These are phyloP conservation scores for Boechera divaricarpa DNA, from an alignment of 345 rosid genomes.

Conservation along the genomic window DNA sequence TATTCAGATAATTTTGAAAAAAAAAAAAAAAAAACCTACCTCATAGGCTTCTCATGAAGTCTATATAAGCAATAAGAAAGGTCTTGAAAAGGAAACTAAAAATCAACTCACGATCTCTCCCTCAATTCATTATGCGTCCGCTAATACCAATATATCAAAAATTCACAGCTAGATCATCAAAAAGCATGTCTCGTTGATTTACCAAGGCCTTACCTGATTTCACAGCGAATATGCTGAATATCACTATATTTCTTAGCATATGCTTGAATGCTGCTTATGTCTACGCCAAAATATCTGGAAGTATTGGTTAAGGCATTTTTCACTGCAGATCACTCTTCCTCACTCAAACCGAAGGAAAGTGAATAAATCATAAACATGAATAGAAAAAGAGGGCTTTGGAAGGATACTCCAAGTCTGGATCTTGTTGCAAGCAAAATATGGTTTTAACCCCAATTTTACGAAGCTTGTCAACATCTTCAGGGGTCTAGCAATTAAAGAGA, in stretches of 20 bases:
- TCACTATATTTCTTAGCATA: conserved; percentile 61
- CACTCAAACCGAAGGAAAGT: background rate
- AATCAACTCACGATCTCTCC: conserved; percentile 2
- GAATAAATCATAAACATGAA: background rate
- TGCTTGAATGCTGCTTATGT: conserved; percentile 74
- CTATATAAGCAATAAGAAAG: conserved; percentile 4
- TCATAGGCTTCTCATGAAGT: background rate
- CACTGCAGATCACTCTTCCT: conserved; percentile 10
- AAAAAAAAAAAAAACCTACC: background rate
- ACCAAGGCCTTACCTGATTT: conserved; percentile 67
- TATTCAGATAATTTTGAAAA: background rate
- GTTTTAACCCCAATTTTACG: conserved; percentile 86
- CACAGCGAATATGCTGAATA: conserved; percentile 84
- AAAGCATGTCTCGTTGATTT: background rate
- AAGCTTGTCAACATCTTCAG: conserved; percentile 87
- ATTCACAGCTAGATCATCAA: conserved; percentile 1
- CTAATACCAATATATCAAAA: background rate
- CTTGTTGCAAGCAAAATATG: conserved; percentile 90
- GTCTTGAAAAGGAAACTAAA: background rate
- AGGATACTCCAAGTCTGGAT: conserved; percentile 97
- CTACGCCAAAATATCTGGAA: conserved; percentile 90
- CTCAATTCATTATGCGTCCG: background rate
- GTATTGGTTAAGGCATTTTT: conserved; percentile 51
- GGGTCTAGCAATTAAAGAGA: conserved; percentile 58
- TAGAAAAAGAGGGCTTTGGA: background rate